Conservation (phyloP, 192 early-diverging fungal genomes). For the Podila verticillata region DNA sequence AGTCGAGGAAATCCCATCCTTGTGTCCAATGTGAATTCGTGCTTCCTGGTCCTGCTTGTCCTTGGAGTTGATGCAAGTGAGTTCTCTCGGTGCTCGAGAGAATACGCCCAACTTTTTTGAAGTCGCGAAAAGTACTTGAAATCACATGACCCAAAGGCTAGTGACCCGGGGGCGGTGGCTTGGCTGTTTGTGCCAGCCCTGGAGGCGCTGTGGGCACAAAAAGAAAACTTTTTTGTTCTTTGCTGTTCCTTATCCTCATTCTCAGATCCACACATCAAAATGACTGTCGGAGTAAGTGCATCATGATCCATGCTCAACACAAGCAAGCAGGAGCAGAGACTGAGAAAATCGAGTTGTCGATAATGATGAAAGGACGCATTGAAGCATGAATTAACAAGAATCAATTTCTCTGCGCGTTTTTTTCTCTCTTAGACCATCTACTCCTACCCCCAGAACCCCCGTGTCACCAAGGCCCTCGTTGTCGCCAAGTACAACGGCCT, state of each 20-base stretch:
- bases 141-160: neutral
- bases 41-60: too few relatives aligned
- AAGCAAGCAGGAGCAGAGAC: neutral
- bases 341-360: neutral
- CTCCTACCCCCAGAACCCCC: conserved; percentile 76
- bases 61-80: neutral
- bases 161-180: neutral
- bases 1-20: conserved; percentile 65
- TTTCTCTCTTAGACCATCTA: conserved; percentile 56
- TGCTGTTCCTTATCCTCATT: neutral
- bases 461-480: conserved; percentile 70
- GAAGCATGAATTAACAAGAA: too few relatives aligned
- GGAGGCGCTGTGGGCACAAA: neutral
- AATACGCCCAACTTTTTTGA: neutral
- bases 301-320: neutral
- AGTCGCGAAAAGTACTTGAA: neutral
- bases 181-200: neutral
- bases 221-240: conserved; percentile 6
- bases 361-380: too few relatives aligned
- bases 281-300: conserved; percentile 36
- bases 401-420: neutral
- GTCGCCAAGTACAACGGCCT: conserved; percentile 82
- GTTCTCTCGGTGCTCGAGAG: too few relatives aligned
- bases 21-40: too few relatives aligned
- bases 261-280: conserved; percentile 18